phyloP scores from a whole-genome alignment of 176 grass and related monocot genomes.

The Eleusine indica region DNA sequence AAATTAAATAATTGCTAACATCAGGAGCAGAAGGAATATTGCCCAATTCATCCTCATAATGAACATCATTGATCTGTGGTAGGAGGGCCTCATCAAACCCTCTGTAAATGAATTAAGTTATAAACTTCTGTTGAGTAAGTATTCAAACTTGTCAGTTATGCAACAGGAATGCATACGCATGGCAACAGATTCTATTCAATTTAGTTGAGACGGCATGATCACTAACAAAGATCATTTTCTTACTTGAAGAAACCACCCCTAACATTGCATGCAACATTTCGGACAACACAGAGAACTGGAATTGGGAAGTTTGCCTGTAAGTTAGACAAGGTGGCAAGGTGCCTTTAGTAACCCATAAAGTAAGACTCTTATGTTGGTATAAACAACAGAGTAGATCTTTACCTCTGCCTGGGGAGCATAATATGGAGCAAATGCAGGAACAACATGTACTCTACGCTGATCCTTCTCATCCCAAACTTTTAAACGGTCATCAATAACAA shows the following conservation, averaged over 20 bases:
- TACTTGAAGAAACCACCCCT: slow-evolving; percentile 98
- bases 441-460: slow-evolving; percentile 89
- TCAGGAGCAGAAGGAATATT: slow-evolving; percentile 82
- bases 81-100: slow-evolving; percentile 91
- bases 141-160: slow-evolving; percentile 1
- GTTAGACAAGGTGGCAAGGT: slow-evolving; percentile 8
- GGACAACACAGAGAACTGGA: slow-evolving; percentile 87
- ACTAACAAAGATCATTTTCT: slow-evolving; percentile 40
- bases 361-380: background rate
- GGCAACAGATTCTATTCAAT: slow-evolving; percentile 10
- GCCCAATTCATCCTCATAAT: slow-evolving; percentile 80
- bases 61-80: slow-evolving; percentile 59
- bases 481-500: slow-evolving; percentile 94
- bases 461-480: slow-evolving; percentile 99
- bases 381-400: slow-evolving; percentile 35
- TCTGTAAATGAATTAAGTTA: slow-evolving; percentile 50
- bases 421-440: slow-evolving; percentile 96
- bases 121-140: slow-evolving; percentile 19
- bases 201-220: slow-evolving; percentile 31
- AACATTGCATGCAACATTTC: slow-evolving; percentile 98
- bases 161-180: slow-evolving; percentile 30
- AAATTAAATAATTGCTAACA: slow-evolving; percentile 88
- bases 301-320: slow-evolving; percentile 71
- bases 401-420: slow-evolving; percentile 99
- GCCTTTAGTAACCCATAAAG: slow-evolving; percentile 38